A percentile compares a stretch with the other conserved stretches of the same genome.
Conservation (phyloP, 208 protist species). For the Leishmania gerbilli region DNA sequence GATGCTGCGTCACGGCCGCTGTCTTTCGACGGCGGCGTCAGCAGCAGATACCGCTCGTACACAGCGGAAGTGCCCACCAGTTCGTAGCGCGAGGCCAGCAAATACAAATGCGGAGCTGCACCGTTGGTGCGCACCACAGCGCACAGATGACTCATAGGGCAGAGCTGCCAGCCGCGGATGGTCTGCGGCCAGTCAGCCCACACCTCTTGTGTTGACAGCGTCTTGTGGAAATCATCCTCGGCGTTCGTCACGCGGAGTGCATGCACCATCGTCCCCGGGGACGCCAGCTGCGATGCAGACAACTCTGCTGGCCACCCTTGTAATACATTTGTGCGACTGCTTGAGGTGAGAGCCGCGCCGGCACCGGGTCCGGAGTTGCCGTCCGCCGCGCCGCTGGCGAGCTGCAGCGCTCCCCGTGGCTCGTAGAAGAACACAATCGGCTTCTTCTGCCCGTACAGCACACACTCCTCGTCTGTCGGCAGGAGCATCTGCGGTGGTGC, state of each 20-base stretch:
- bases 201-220: slow-evolving; percentile 14
- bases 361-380: background rate
- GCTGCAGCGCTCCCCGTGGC: slow-evolving; percentile 8
- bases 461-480: slow-evolving; percentile 24
- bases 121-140: slow-evolving; percentile 13
- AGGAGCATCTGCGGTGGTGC: slow-evolving; percentile 15
- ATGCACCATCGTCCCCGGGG: slow-evolving; percentile 10
- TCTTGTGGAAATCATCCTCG: slow-evolving; percentile 21
- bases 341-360: background rate
- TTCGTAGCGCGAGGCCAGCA: slow-evolving; percentile 45
- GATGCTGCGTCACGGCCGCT: background rate
- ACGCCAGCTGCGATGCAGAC: slow-evolving; percentile 1
- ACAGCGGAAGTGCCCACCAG: slow-evolving; percentile 46
- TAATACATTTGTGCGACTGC: background rate
- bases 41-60: slow-evolving; percentile 47
- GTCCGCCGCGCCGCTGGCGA: background rate
- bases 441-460: slow-evolving; percentile 12
- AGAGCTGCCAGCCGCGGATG: slow-evolving; percentile 44
- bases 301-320: slow-evolving; percentile 20
- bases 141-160: slow-evolving; percentile 39
- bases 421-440: slow-evolving; percentile 31
- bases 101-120: slow-evolving; percentile 6
- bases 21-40: background rate
- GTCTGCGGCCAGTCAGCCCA: slow-evolving; percentile 38
- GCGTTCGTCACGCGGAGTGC: slow-evolving; percentile 19